Base-by-base conservation (phyloP, 108 stramenopile genomes). In the Conticribra weissflogii region DNA sequence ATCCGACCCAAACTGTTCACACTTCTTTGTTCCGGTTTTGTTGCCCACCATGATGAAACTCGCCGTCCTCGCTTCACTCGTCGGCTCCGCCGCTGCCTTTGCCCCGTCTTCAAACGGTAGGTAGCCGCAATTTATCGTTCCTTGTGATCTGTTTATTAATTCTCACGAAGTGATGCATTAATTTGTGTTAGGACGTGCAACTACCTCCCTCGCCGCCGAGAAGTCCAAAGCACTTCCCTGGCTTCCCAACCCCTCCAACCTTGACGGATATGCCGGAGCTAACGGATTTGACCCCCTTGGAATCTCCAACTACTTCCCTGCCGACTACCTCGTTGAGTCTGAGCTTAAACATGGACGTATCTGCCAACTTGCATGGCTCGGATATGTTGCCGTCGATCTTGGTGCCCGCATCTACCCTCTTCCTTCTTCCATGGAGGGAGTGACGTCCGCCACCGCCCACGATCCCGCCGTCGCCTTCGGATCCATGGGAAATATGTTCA, bases 261-360 rank as follows among this genome's bases (percentile, higher is more conserved):
- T 93, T 36, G 83, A 86, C 25, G 97, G 97, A 73, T 93, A 92
- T 63, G 90, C 83, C 49, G 92, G 92, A 49, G 85, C 81, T 29
- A 87, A 81, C 44, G 97, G 96, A 54, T 97, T 97, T 71, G 97
- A 97, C 81, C 97, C 97, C 22, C 82, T 98, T 53, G 86, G 95
- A 18, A 83, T 98, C 81, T 88, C 95, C 14, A 86, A 87, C 59
- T 93, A 85, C 53, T 45, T 96, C 72, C 93, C 93, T 63, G 75
- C 95, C 54, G 95, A 96, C 78, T 96, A 85, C 82, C 83, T 98
- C 63, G 89, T 94, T 31, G 92, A 96, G 81, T 91, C 95, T 32
- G 97, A 98, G 76, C 74, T 98, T 45, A 98, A 97, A 86, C 97
- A 98, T 77, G 94, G 96, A 28, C 97, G 97, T 63, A 87, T 96